Conservation (phyloP, 768 basidiomycete genomes). For the Rhizopogon sp. region DNA sequence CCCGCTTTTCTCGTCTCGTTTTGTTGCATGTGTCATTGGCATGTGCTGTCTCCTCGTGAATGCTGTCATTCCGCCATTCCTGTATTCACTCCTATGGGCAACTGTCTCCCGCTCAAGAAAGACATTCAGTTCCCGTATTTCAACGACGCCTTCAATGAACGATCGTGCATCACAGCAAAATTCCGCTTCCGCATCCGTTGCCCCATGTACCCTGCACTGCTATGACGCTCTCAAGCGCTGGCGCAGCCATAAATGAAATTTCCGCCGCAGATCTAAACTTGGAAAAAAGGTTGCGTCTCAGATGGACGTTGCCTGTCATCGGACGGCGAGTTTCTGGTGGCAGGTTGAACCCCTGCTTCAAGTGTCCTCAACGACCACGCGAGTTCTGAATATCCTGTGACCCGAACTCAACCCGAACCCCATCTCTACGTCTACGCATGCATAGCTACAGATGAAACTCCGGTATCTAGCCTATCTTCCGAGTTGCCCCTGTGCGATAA, state of each 20-base stretch:
- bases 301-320: not conserved
- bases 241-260: not conserved
- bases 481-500: not conserved
- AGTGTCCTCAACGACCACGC: not conserved
- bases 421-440: not conserved
- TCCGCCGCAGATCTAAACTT: not conserved
- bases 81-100: not conserved
- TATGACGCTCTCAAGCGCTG: not conserved
- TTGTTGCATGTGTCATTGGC: not conserved
- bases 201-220: not conserved
- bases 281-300: not conserved
- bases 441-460: not conserved
- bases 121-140: not conserved
- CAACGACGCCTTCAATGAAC: not conserved
- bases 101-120: not conserved
- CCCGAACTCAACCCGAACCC: not conserved
- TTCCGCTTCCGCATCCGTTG: not conserved
- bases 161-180: not conserved
- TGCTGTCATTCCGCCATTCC: slow-evolving; percentile 9
- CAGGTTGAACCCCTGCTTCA: not conserved
- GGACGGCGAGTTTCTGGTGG: not conserved
- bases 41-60: not conserved
- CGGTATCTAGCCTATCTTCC: not conserved
- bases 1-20: not conserved
- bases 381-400: not conserved